phyloP scores from a whole-genome alignment of 148 eudicot species.

The Camellia sinensis region DNA sequence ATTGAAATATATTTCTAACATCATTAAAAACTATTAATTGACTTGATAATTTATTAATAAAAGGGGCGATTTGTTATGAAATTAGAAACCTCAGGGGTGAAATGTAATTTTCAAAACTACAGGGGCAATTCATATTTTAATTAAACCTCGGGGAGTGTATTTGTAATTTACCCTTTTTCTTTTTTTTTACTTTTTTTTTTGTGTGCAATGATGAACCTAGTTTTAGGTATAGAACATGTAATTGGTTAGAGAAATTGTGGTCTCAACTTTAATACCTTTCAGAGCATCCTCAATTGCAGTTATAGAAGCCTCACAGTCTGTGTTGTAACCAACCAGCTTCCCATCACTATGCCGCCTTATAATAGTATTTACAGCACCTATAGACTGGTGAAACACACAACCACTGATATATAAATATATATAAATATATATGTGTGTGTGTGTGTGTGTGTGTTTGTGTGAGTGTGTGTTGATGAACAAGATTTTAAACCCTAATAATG shows the following conservation, averaged over 20 bases:
- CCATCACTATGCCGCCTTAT: slow-evolving; percentile 42
- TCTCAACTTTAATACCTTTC: slow-evolving; percentile 26
- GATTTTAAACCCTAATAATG: not conserved
- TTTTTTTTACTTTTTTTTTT: too few relatives aligned
- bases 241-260: slow-evolving; percentile 10
- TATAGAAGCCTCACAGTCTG: slow-evolving; percentile 56
- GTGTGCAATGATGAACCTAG: not conserved
- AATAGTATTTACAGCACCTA: slow-evolving; percentile 56
- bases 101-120: too few relatives aligned
- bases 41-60: too few relatives aligned
- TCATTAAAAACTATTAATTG: too few relatives aligned
- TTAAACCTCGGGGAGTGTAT: too few relatives aligned
- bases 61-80: too few relatives aligned
- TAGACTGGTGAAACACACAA: slow-evolving; percentile 34
- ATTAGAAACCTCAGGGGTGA: too few relatives aligned
- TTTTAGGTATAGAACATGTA: not conserved
- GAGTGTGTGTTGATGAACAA: not conserved
- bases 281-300: slow-evolving; percentile 55
- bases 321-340: slow-evolving; percentile 47
- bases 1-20: too few relatives aligned
- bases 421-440: too few relatives aligned
- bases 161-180: too few relatives aligned
- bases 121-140: too few relatives aligned
- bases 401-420: not conserved
- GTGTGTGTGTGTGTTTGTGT: too few relatives aligned